A percentile compares a stretch with the other conserved stretches of the same genome.
Conservation (phyloP, 2,329 filamentous ascomycete species). For the Fusarium vanettenii region DNA sequence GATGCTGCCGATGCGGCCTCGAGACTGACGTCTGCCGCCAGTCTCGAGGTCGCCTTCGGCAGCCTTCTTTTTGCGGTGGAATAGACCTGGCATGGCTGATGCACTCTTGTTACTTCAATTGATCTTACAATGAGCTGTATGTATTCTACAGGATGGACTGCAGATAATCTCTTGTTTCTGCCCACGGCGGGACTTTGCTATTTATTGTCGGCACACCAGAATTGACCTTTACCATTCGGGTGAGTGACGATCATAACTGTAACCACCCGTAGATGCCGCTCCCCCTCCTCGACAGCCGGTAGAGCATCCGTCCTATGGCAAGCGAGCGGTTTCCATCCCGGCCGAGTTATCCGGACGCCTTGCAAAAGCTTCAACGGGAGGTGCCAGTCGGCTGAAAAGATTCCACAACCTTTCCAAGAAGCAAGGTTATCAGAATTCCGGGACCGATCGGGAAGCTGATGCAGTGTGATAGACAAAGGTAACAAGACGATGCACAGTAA, state of each 20-base stretch:
- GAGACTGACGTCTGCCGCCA: slow-evolving; percentile 12
- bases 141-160: not conserved
- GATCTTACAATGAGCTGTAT: not conserved
- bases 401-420: not conserved
- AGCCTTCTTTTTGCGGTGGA: slow-evolving; percentile 23
- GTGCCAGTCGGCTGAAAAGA: not conserved
- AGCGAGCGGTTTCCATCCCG: slow-evolving; percentile 10
- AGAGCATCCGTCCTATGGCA: slow-evolving; percentile 4
- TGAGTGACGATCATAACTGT: not conserved
- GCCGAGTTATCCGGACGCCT: slow-evolving; percentile 20
- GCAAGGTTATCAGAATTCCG: not conserved
- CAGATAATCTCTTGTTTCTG: not conserved
- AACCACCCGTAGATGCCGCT: not conserved
- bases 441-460: not conserved
- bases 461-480: not conserved
- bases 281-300: not conserved
- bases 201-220: slow-evolving; percentile 10
- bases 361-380: not conserved
- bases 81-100: slow-evolving; percentile 17
- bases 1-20: slow-evolving; percentile 12
- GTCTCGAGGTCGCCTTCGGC: slow-evolving; percentile 20
- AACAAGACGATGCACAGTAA: not conserved
- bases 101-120: not conserved
- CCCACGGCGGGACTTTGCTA: not conserved
- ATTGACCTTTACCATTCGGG: not conserved